Percentiles rank a stretch among this genome's conserved stretches.
phyloP scores from a whole-genome alignment of 2,329 filamentous ascomycete genomes.

The Cladosporium sp. region DNA sequence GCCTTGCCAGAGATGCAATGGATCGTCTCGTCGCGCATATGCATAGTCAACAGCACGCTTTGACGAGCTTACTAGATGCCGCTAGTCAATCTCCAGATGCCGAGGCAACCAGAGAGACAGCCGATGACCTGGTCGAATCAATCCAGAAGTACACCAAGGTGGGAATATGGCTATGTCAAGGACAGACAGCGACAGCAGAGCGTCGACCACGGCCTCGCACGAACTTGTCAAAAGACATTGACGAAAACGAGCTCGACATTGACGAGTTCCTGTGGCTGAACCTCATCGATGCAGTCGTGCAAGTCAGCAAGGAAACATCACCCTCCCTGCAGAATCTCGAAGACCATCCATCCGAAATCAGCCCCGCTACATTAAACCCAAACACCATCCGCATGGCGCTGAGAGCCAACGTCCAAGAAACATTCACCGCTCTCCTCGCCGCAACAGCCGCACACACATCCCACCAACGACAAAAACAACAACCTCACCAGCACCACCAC shows the following conservation, averaged over 20 bases:
- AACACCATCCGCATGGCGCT: conserved; percentile 63
- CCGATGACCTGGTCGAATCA: conserved; percentile 69
- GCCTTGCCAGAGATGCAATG: conserved; percentile 79
- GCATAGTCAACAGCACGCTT: conserved; percentile 70
- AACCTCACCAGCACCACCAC: conserved; percentile 1
- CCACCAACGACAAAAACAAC: conserved; percentile 3
- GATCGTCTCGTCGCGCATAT: conserved; percentile 77
- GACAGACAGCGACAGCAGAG: conserved; percentile 63
- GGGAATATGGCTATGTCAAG: conserved; percentile 92
- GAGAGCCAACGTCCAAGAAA: conserved; percentile 78
- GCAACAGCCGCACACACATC: conserved; percentile 55
- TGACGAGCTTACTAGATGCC: conserved; percentile 68
- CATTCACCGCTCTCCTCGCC: conserved; percentile 80
- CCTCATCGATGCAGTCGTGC: conserved; percentile 59
- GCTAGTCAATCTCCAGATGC: conserved; percentile 54
- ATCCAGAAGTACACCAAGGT: conserved; percentile 88
- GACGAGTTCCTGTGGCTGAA: conserved; percentile 65
- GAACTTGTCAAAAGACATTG: conserved; percentile 40
- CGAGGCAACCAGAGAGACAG: conserved; percentile 58
- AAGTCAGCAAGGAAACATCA: conserved; percentile 35
- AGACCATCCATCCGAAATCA: conserved; percentile 9
- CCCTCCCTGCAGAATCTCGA: conserved; percentile 1
- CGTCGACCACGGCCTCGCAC: conserved; percentile 30
- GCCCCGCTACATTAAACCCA: conserved; percentile 43
- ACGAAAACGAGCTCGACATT: conserved; percentile 54